phyloP scores from a whole-genome alignment of 169 alveolate species.

The Cryptosporidium bovis region DNA sequence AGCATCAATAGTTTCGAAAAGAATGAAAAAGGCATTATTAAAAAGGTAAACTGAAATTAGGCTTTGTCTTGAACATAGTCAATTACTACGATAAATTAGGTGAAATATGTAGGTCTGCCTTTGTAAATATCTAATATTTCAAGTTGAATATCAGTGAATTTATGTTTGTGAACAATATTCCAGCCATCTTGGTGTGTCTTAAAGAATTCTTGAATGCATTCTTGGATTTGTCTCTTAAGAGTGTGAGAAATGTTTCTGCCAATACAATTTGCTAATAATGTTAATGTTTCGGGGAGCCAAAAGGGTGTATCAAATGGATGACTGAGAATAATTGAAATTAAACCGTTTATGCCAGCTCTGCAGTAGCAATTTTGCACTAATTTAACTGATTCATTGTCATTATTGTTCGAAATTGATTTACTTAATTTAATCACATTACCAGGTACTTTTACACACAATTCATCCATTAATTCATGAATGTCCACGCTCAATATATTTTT shows the following conservation, averaged over 20 bases:
- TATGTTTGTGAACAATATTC: constrained; percentile 78
- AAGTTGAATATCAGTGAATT: constrained; percentile 80
- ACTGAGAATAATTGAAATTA: constrained; percentile 40
- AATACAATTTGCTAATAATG: constrained; percentile 79
- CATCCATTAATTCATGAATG: neutral
- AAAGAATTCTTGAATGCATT: constrained; percentile 82
- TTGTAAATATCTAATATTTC: constrained; percentile 82
- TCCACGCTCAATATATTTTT: neutral
- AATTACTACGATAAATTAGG: constrained; percentile 25
- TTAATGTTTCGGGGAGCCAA: constrained; percentile 84
- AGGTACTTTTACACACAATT: too few relatives aligned
- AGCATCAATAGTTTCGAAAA: constrained; percentile 48
- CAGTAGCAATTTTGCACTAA: neutral
- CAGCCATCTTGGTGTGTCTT: constrained; percentile 85
- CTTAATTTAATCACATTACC: neutral
- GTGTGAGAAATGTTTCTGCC: constrained; percentile 41
- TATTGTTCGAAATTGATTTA: neutral
- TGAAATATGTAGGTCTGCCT: constrained; percentile 83
- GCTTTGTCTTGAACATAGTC: neutral
- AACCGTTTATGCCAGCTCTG: constrained; percentile 42
- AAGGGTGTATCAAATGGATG: constrained; percentile 81
- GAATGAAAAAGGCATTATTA: constrained; percentile 61
- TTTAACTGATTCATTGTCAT: neutral
- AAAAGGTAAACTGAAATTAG: neutral
- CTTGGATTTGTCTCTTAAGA: constrained; percentile 81